Evolutionary conservation across 2,329 filamentous ascomycete species (phyloP).

Genomic region (Cladosporium sphaerospermum): DNA sequence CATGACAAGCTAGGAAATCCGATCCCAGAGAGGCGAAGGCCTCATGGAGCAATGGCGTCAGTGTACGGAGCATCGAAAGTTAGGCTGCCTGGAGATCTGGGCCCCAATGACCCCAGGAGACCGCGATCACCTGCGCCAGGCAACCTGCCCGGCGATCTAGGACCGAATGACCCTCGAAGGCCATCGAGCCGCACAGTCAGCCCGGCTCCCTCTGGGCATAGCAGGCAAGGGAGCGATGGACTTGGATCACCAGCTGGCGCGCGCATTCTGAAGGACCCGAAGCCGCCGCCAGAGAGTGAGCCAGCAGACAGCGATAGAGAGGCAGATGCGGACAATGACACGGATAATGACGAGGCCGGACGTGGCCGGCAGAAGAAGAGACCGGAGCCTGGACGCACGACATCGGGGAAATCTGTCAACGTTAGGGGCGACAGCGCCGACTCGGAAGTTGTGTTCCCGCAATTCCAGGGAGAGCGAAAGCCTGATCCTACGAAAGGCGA

Average conservation of each 20-base stretch:
- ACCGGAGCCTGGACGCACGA: slow-evolving; percentile 29
- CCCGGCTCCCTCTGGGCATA: slow-evolving; percentile 21
- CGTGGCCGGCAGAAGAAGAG: slow-evolving; percentile 29
- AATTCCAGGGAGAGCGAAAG: slow-evolving; percentile 18
- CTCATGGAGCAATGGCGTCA: slow-evolving; percentile 25
- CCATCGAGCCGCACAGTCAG: slow-evolving; percentile 21
- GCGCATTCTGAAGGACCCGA: slow-evolving; percentile 24
- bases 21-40: slow-evolving; percentile 20
- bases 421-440: slow-evolving; percentile 26
- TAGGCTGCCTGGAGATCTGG: slow-evolving; percentile 31
- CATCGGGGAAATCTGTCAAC: slow-evolving; percentile 28
- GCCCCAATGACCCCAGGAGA: slow-evolving; percentile 30
- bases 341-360: slow-evolving; percentile 25
- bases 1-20: slow-evolving; percentile 27
- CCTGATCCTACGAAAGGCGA: slow-evolving; percentile 32
- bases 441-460: slow-evolving; percentile 18
- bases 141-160: slow-evolving; percentile 26
- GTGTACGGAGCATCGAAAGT: slow-evolving; percentile 24
- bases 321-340: slow-evolving; percentile 21
- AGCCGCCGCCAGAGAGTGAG: slow-evolving; percentile 2
- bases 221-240: slow-evolving; percentile 18
- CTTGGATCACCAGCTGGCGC: slow-evolving; percentile 18
- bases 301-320: slow-evolving; percentile 16
- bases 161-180: slow-evolving; percentile 20
- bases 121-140: slow-evolving; percentile 26